These are phyloP conservation scores for Talaromyces sp. DNA, from an alignment of 2,329 filamentous ascomycete genomes.

Conservation along the genomic window DNA sequence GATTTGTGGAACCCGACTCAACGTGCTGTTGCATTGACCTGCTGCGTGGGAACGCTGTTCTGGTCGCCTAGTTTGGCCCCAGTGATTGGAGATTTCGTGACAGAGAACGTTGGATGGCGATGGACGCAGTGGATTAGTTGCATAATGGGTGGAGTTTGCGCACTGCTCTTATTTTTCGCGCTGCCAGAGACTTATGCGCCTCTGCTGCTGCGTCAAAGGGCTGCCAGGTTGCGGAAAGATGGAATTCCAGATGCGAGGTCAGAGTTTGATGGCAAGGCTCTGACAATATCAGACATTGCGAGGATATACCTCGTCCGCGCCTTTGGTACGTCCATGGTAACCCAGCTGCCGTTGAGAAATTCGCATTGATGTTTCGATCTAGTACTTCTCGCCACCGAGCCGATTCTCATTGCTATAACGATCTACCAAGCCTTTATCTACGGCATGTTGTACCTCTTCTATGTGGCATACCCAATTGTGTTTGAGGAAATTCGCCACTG, in stretches of 20 bases:
- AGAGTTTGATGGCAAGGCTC: not conserved
- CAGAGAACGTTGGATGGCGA: conserved; percentile 48
- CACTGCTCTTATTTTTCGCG: conserved; percentile 38
- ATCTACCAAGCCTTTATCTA: conserved; percentile 26
- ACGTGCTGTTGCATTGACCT: not conserved
- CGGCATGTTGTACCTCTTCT: conserved; percentile 23
- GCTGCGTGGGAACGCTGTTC: not conserved
- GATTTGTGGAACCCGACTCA: conserved; percentile 12
- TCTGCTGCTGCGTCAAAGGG: not conserved
- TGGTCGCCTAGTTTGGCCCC: conserved; percentile 38
- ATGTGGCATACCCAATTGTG: conserved; percentile 22
- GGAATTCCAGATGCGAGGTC: not conserved
- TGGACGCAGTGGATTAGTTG: conserved; percentile 53
- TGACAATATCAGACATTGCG: not conserved
- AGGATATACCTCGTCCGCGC: not conserved
- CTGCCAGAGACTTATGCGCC: conserved; percentile 32
- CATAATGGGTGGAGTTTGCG: conserved; percentile 41
- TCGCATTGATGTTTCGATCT: conserved; percentile 14
- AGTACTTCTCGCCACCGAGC: conserved; percentile 16
- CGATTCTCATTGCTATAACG: conserved; percentile 20
- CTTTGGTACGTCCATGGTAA: not conserved
- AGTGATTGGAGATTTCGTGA: conserved; percentile 45
- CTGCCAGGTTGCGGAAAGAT: conserved; percentile 8
- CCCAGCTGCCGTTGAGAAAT: not conserved
- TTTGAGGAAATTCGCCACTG: conserved; percentile 34